phyloP scores from a whole-genome alignment of 495 filamentous ascomycete species.

The Astrothelium subdiscretum region DNA sequence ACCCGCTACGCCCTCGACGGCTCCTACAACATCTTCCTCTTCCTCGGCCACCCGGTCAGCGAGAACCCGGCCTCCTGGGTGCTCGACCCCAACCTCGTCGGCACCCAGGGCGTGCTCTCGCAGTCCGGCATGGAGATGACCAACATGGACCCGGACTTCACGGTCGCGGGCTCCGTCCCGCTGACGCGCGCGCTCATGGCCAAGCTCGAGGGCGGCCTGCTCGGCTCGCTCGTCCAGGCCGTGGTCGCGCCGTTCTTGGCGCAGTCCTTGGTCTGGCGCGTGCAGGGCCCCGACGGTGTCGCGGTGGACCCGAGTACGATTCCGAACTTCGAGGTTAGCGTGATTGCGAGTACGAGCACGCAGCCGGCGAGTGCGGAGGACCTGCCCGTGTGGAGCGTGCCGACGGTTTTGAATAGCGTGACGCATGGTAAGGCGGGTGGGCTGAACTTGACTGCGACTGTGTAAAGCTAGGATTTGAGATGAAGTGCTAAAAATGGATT shows the following conservation, averaged over 20 bases:
- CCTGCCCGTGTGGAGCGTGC: conserved; percentile 13
- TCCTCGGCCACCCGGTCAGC: conserved; percentile 13
- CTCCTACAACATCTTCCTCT: conserved; percentile 20
- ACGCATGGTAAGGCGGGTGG: conserved; percentile 17
- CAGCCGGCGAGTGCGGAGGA: conserved; percentile 4
- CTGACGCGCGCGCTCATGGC: conserved; percentile 14
- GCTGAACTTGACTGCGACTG: neutral
- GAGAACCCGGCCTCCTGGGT: conserved; percentile 12
- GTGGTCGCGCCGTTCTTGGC: conserved; percentile 11
- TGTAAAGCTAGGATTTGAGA: neutral
- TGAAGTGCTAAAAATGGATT: neutral
- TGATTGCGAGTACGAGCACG: conserved; percentile 13
- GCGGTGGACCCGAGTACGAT: conserved; percentile 12
- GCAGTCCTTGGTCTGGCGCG: conserved; percentile 12
- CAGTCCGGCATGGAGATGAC: conserved; percentile 5
- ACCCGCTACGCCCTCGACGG: conserved; percentile 19
- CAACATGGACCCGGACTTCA: conserved; percentile 2
- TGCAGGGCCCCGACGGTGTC: conserved; percentile 13
- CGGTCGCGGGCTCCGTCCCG: conserved; percentile 14
- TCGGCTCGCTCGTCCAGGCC: conserved; percentile 1
- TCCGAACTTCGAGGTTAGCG: conserved; percentile 14
- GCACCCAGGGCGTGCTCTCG: conserved; percentile 16
- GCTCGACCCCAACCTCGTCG: conserved; percentile 15
- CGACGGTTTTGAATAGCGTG: conserved; percentile 10
- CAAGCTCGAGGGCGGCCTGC: conserved; percentile 3